Percentiles rank a stretch among this genome's conserved stretches.
Conservation (phyloP, 257 asterid genomes). For the Eucommia ulmoides region DNA sequence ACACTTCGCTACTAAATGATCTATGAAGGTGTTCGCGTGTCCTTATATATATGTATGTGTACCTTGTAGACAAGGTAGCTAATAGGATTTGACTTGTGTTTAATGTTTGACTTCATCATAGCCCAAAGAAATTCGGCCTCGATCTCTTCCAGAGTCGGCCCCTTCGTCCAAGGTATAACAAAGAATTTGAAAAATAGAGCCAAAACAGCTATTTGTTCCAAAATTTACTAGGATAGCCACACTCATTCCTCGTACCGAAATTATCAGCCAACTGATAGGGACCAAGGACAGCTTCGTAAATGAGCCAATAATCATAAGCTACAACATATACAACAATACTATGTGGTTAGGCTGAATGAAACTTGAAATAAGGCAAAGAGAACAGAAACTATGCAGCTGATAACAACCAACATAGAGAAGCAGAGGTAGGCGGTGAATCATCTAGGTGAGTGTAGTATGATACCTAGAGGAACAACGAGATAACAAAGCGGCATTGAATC, state of each 20-base stretch:
- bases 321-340: too few species aligned
- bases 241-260: constrained; percentile 84
- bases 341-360: too few species aligned
- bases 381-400: constrained; percentile 40
- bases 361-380: not conserved
- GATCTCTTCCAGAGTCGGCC: constrained; percentile 90
- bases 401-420: constrained; percentile 90
- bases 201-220: constrained; percentile 68
- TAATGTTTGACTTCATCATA: not conserved
- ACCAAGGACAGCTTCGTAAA: constrained; percentile 82
- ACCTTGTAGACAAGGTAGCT: not conserved
- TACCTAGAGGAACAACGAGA: constrained; percentile 80
- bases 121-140: constrained; percentile 64
- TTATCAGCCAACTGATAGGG: constrained; percentile 98
- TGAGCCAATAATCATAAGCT: too few species aligned
- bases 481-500: constrained; percentile 4
- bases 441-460: constrained; percentile 71
- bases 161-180: constrained; percentile 80
- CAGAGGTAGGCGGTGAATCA: constrained; percentile 58
- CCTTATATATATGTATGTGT: not conserved
- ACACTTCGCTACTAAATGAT: too few species aligned
- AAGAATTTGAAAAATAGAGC: constrained; percentile 76
- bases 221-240: constrained; percentile 82
- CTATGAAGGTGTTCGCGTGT: not conserved
- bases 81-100: not conserved